Percentiles rank a stretch among this genome's conserved stretches.
Conservation (phyloP, 768 basidiomycete species). For the Suillus subaureus region DNA sequence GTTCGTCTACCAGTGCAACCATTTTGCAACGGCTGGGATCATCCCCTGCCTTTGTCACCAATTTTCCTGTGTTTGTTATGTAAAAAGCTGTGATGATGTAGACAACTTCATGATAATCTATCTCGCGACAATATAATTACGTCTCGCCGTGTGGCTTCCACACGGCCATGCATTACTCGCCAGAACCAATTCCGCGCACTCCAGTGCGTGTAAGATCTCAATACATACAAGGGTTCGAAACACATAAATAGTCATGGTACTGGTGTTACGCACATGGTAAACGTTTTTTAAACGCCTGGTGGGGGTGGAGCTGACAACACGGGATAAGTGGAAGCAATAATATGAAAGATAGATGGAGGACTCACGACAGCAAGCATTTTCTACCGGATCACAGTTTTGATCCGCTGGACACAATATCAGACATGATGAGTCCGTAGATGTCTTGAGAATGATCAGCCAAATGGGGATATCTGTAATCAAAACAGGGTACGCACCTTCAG, state of each 20-base stretch:
- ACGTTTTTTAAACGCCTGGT: constrained; percentile 43
- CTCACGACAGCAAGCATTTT: constrained; percentile 84
- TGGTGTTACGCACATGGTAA: constrained; percentile 33
- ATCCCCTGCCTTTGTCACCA: constrained; percentile 67
- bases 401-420: constrained; percentile 74
- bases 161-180: neutral
- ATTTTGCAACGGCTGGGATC: constrained; percentile 64
- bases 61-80: constrained; percentile 68
- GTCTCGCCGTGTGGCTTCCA: neutral
- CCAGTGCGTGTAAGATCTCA: neutral
- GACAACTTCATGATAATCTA: neutral
- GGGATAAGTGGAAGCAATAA: constrained; percentile 8
- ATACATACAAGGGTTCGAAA: neutral
- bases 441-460: constrained; percentile 34
- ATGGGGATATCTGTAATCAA: constrained; percentile 7
- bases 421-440: constrained; percentile 57
- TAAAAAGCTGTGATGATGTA: constrained; percentile 24
- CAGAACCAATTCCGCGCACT: neutral
- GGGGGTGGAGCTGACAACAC: constrained; percentile 46
- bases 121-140: neutral
- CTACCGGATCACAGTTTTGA: constrained; percentile 62
- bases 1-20: constrained; percentile 48
- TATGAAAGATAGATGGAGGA: constrained; percentile 17
- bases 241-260: constrained; percentile 11
- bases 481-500: constrained; percentile 43